Base-by-base conservation (phyloP, 2,329 filamentous ascomycete genomes). In the Parafenestella ontariensis region DNA sequence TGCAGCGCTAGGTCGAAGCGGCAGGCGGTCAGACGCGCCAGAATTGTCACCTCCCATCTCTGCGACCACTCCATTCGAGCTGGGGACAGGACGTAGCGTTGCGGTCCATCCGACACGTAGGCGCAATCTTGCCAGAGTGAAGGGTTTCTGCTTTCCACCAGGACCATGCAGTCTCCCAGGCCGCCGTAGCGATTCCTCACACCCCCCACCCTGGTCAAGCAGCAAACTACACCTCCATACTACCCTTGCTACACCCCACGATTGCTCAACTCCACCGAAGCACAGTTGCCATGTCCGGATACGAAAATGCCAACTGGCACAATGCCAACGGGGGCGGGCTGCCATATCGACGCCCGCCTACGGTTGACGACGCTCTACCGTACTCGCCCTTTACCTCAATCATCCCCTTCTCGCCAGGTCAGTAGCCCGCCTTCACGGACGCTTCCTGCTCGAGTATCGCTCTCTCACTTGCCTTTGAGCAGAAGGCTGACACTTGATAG, bases 301-400 rank as follows among this genome's bases (percentile, higher is more conserved):
- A 56, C 40, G 51, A 61, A 34, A 66, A 70, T 44, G 64, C 61
- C 29, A 54, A 66, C 54, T 73, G 71, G 70, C 72, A 72, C 41
- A 68, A 64, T 51, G 59, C 58, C 64, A 69, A 73, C 61, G 69
- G 70, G 36, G 63, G 70, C 11, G 68, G 70, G 20, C 66, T 76
- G 13, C 65, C 71, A 13, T 72, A 72, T 42, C 66, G 76, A 23
- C 74, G 80, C 36, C 78, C 81, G 20, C 79, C 80, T 10, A 82
- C 79, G 3, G 83, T 95, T 11, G 84, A 89, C 52, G 89, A 95
- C 70, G 90, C 90, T 26, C 81, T 95, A 41, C 89, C 90, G n/a
- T 93, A 88, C 76, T 91, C 90, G 46, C 91, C 91, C 21, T 88
- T 94, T 71, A 90, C 88, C 44, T 92, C 90, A 3, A 89, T 93